Conservation (phyloP, 164 flowering plant species). For the Macadamia integrifolia region DNA sequence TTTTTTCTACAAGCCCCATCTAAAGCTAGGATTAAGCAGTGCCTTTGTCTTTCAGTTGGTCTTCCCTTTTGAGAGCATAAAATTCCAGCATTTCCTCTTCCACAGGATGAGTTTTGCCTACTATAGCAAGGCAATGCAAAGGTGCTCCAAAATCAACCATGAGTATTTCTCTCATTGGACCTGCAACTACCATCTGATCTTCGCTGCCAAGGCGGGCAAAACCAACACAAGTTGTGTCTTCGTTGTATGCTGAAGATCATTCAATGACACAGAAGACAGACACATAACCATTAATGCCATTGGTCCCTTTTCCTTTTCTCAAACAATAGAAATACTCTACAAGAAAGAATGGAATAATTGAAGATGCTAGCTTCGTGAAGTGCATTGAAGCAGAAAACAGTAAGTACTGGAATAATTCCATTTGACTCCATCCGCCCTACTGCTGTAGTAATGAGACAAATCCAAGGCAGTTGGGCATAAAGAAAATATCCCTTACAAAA, state of each 20-base stretch:
- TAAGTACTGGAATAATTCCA: too few species aligned
- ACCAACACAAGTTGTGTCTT: slow-evolving; percentile 77
- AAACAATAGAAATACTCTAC: too few species aligned
- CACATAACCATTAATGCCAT: too few species aligned
- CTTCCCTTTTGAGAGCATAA: slow-evolving; percentile 28
- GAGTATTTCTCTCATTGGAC: slow-evolving; percentile 64
- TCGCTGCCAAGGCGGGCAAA: slow-evolving; percentile 86
- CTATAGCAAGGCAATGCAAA: slow-evolving; percentile 86
- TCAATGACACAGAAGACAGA: neutral
- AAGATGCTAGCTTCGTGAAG: too few species aligned
- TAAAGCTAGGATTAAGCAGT: neutral
- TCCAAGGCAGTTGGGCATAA: too few species aligned
- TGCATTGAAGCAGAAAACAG: too few species aligned
- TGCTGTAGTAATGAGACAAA: too few species aligned
- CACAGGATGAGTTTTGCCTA: slow-evolving; percentile 74
- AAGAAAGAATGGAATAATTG: too few species aligned
- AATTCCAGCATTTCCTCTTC: slow-evolving; percentile 85
- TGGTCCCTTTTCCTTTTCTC: too few species aligned
- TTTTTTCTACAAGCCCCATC: neutral
- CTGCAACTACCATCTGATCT: slow-evolving; percentile 71
- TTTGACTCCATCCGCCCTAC: too few species aligned
- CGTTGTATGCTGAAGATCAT: slow-evolving; percentile 49
- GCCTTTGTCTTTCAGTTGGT: neutral
- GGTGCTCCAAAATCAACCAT: slow-evolving; percentile 82
- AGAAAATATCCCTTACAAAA: too few species aligned